Percentiles rank a stretch among this genome's conserved stretches.
Evolutionary conservation across 768 basidiomycete species (phyloP).

Genomic region (Leccinum uliginosum): DNA sequence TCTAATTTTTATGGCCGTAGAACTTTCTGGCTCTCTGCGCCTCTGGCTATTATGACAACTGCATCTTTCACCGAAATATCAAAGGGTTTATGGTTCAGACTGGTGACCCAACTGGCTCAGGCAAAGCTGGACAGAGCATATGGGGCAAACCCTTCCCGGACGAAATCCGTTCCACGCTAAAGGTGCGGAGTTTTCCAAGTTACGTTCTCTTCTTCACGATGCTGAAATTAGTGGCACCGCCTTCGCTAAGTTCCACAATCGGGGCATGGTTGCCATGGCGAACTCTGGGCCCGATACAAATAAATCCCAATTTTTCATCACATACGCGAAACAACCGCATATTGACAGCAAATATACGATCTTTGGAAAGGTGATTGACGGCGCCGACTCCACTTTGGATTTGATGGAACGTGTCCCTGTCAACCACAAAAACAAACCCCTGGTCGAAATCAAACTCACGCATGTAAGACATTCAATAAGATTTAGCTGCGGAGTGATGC

Average conservation of each 20-base stretch:
- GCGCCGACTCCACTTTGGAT: conserved; percentile 89
- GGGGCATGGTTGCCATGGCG: conserved; percentile 97
- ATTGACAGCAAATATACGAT: conserved; percentile 95
- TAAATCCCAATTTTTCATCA: conserved; percentile 87
- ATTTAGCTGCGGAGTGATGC: neutral
- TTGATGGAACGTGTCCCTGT: conserved; percentile 92
- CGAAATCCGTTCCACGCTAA: conserved; percentile 90
- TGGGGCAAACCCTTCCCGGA: conserved; percentile 92
- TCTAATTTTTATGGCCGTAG: conserved; percentile 36
- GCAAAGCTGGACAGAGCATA: conserved; percentile 95
- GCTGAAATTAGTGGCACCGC: neutral
- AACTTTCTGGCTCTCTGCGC: conserved; percentile 96
- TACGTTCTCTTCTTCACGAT: neutral
- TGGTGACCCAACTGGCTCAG: conserved; percentile 83
- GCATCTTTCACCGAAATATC: conserved; percentile 92
- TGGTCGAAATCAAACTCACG: conserved; percentile 78
- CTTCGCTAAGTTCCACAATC: conserved; percentile 75
- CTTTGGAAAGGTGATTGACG: conserved; percentile 97
- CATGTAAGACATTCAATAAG: conserved; percentile 47
- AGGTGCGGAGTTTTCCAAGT: conserved; percentile 46
- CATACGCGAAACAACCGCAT: conserved; percentile 90
- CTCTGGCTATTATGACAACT: conserved; percentile 79
- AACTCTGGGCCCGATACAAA: conserved; percentile 94
- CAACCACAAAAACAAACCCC: conserved; percentile 83
- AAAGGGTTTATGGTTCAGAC: conserved; percentile 96